Evolutionary conservation across 305 asterid species (phyloP).

Genomic region (Ruellia speciosa): DNA sequence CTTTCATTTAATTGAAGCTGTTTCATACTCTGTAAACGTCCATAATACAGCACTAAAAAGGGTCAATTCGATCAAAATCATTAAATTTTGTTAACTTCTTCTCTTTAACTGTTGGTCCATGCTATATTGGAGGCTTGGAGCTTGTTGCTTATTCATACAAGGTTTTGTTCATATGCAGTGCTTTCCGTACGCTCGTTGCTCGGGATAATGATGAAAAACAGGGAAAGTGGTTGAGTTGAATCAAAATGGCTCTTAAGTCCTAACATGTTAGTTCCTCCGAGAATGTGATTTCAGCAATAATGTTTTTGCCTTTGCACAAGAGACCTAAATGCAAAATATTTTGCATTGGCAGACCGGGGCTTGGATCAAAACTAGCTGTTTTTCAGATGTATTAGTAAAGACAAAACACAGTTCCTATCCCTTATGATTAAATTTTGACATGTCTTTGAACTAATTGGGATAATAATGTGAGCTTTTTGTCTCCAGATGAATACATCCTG

Average conservation of each 20-base stretch:
- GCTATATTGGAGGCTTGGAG: too few relatives aligned
- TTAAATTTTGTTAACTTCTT: too few relatives aligned
- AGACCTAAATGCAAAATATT: not conserved
- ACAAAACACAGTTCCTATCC: conserved; percentile 7
- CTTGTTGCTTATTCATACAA: not conserved
- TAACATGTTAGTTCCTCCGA: too few relatives aligned
- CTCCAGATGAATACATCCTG: too few relatives aligned
- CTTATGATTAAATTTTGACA: conserved; percentile 27
- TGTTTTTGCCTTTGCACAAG: conserved; percentile 1
- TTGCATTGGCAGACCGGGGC: conserved; percentile 20
- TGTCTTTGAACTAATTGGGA: conserved; percentile 2
- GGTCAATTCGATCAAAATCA: too few relatives aligned
- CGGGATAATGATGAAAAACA: not conserved
- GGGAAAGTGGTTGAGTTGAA: not conserved
- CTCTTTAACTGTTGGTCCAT: too few relatives aligned
- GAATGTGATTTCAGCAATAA: conserved; percentile 1
- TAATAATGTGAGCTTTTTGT: not conserved
- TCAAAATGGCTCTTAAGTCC: not conserved
- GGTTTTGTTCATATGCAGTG: not conserved
- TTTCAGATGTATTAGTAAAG: conserved; percentile 5
- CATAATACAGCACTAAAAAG: too few relatives aligned
- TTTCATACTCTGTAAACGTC: too few relatives aligned
- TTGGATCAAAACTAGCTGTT: conserved; percentile 22
- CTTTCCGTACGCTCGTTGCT: not conserved
- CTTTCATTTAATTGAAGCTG: not conserved